Base-by-base conservation (phyloP, 441 rosid species). In the Pelargonium australe region DNA sequence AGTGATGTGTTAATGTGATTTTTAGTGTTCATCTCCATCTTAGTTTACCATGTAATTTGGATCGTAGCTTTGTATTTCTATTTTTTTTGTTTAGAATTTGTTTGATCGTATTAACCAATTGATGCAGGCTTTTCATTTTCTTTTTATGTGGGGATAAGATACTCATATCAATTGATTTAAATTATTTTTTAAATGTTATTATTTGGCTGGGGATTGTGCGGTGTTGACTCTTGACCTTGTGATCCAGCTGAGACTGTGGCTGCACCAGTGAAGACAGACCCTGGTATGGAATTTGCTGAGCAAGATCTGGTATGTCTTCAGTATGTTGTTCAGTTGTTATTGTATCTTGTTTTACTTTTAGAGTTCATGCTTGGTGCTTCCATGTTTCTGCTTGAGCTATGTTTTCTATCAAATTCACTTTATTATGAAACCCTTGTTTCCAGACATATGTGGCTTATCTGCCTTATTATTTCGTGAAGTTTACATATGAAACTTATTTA, bases 231-330 rank as follows among this genome's bases (percentile, higher is more conserved):
- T 75, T 78, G 23, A 66, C 65, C 44, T 10, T 19, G 2, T 63
- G 25, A 67, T 63, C 62, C 63, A 84, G 87, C 77, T 65, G 74
- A 78, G 55, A 60, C 70, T 41, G 43, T 74, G 70, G 34, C 28
- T 53, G 40, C 47, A 11, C 75, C 64, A 72, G 58, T 74, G 77
- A 67, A 75, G 72, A 55, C 78, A 11, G 77, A 78, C 31, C 31
- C 69, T 31, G 47, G 44, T 37, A 65, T 60, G 53, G 74, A 74
- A 69, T 65, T 72, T 61, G 75, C 77, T 28, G 80, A 65, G 70
- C 61, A 64, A 41, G 77, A 74, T 55, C 64, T 65, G 75, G 82
- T 78, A 73, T 34, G 80, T 69, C 49, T 23, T 40, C 0, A 34
- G 11, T 60, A 14, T 55, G 23, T 14, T 55, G 23, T 55, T 5